Evolutionary conservation across 208 protist species (phyloP), one percentile per base, ranked within the genome.

Genomic region (Trypanosoma congolense): DNA sequence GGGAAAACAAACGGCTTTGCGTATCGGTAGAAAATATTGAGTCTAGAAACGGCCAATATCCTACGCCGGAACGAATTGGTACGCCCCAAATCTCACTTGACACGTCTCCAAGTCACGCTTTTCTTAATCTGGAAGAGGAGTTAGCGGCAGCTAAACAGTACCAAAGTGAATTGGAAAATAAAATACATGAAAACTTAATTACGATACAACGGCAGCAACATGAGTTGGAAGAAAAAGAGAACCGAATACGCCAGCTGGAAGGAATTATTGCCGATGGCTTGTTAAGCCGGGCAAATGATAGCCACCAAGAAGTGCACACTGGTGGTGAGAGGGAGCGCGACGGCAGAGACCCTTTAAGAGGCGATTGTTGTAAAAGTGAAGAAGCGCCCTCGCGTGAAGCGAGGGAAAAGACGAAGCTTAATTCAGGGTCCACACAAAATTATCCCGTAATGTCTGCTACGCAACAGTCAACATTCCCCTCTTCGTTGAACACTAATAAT

Each of bases 221-320:
- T 4, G 78, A 86, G 40, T 36, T 87, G 25, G 69, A 68, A 22
- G 49, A 43, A 5, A 77, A 86, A 29, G 77, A 90, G 22, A 76
- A 85, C 56, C 76, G 86, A n/a, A 80, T 90, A 52, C 81, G 82
- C 1, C 69, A 88, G 59, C 66, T 93, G 19, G 79, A 93, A 42
- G 72, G 83, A 55, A 83, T 75, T n/a, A 74, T 93, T 4, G 86
- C 73, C 1, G 78, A 93, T 42, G 70, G 80, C 42, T 33, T 90
- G 9, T 72, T 92, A 12, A 45, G 45, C 3, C 66, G 64, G 21
- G 38, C 25, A 18, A 16, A 8, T 5, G 18, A 16, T 16, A n/a
- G 48, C 6, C 5, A 41, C 21, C 40, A 56, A 25, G 21, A 44
- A 25, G 46, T 51, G n/a, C 1, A 9, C 21, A 19, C 29, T 16